Conservation (phyloP, 192 early-diverging fungal genomes). For the Diversispora eburnea region DNA sequence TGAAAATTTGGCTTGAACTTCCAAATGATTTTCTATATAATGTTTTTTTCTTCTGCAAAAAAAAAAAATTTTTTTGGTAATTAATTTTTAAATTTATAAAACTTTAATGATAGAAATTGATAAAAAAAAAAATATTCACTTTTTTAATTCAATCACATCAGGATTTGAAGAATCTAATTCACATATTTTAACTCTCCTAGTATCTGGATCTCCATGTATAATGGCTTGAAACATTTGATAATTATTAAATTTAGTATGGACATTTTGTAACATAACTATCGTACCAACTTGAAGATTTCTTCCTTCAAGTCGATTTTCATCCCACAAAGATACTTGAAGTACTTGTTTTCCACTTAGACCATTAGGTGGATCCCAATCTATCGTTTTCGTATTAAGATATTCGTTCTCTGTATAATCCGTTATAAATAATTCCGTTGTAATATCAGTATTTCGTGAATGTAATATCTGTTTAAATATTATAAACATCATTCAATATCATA, state of each 20-base stretch:
- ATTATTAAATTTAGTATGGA: not conserved
- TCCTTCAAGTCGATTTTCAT: not conserved
- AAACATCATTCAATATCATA: too few relatives aligned
- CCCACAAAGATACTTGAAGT: not conserved
- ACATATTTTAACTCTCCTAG: not conserved
- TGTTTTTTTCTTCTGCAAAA: not conserved
- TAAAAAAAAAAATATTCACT: not conserved
- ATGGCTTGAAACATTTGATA: not conserved
- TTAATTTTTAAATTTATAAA: not conserved
- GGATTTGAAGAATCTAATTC: not conserved
- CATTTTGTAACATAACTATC: not conserved
- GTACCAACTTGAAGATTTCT: not conserved
- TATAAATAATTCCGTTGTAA: not conserved
- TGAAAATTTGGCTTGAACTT: too few relatives aligned
- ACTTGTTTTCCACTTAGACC: not conserved
- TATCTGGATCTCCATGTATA: not conserved
- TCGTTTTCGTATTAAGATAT: not conserved
- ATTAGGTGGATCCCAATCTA: not conserved
- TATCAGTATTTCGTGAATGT: not conserved
- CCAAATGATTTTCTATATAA: not conserved
- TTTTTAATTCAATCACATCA: not conserved
- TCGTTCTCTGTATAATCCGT: not conserved
- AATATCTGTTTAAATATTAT: not conserved
- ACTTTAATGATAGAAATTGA: not conserved
- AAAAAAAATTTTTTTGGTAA: too few relatives aligned